Base-by-base conservation (phyloP, 2,329 filamentous ascomycete genomes). In the Blastomyces percursus region DNA sequence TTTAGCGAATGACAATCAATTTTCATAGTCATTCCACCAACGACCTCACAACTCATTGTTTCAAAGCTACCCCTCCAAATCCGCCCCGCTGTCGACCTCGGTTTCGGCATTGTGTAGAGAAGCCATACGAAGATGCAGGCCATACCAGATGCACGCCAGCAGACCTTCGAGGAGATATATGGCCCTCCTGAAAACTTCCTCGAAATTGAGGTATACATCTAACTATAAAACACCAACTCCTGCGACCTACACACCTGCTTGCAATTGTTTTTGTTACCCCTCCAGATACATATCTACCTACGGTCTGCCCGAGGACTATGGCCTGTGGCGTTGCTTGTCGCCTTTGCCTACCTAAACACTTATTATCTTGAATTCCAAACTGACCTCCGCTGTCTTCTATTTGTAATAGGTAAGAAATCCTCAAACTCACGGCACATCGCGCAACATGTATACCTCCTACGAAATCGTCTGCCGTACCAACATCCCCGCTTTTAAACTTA, bases 101-200 rank as follows among this genome's bases (percentile, higher is more conserved):
- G 32, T 40, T 32, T 40, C n/a, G 51, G 21, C 24, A 40, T 5
- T 27, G 3, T 35, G 8, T 21, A 66, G 67, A 32, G 67, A 9
- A 56, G 16, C 57, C 42, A 48, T 59, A 42, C 59, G 9, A 54
- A 50, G 19, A 86, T 86, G 84, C 83, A 86, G 75, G 82, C 83
- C 63, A 79, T 86, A 70, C 84, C 84, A 56, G 83, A 86, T 67
- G 79, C 89, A 69, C 89, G 92, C 71, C 86, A 90, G 78, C 94
- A 99, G 81, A 94, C 89, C 73, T 97, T 96, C 74, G 94, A 99
- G 79, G 94, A 99, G 82, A 96, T 97, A 75, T 99, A 99, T 77
- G 94, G 92, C 16, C 91, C 93, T 57, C 94, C 94, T 6, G 94
- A 99, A 82, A 99, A 99, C 81, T 96, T 97, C 74, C 84, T 99